Percentiles rank a stretch among this genome's conserved stretches.
These are phyloP conservation scores for Adansonia grandidieri DNA, from an alignment of 441 rosid species.

Conservation along the genomic window DNA sequence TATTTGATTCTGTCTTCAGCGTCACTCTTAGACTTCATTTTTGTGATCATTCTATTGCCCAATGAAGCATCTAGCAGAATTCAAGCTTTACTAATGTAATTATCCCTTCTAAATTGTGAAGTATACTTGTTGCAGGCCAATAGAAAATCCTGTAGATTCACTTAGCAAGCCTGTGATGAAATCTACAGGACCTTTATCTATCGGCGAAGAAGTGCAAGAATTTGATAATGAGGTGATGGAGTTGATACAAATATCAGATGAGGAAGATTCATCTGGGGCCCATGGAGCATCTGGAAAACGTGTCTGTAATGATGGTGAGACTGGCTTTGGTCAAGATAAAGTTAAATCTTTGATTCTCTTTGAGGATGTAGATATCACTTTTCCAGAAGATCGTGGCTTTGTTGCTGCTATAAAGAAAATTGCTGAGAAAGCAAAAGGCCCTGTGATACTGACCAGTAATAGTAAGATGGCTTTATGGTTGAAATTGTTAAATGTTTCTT, in stretches of 20 bases:
- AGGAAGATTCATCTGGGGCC: slow-evolving; percentile 36
- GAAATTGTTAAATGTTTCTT: slow-evolving; percentile 26
- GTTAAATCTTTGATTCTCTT: slow-evolving; percentile 91
- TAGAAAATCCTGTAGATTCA: slow-evolving; percentile 46
- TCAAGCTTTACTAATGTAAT: slow-evolving; percentile 22
- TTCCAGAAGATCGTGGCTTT: slow-evolving; percentile 93
- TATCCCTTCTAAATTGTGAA: slow-evolving; percentile 23
- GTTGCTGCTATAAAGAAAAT: slow-evolving; percentile 81
- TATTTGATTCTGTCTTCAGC: slow-evolving; percentile 42
- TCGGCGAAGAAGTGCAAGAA: slow-evolving; percentile 36
- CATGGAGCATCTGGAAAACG: slow-evolving; percentile 38
- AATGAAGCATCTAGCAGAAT: slow-evolving; percentile 11
- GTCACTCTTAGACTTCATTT: slow-evolving; percentile 23
- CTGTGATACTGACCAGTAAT: slow-evolving; percentile 82
- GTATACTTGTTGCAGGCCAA: slow-evolving; percentile 54
- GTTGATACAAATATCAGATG: slow-evolving; percentile 45
- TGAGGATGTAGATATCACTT: slow-evolving; percentile 89
- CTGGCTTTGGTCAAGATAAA: slow-evolving; percentile 42
- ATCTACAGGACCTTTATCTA: slow-evolving; percentile 30
- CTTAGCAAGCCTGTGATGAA: slow-evolving; percentile 35
- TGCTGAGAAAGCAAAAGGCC: slow-evolving; percentile 87
- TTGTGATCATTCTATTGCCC: slow-evolving; percentile 7
- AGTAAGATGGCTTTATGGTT: slow-evolving; percentile 52
- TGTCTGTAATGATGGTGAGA: slow-evolving; percentile 34
- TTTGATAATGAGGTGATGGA: slow-evolving; percentile 46